phyloP scores from a whole-genome alignment of 2,329 filamentous ascomycete species.

The Fusarium sp. region DNA sequence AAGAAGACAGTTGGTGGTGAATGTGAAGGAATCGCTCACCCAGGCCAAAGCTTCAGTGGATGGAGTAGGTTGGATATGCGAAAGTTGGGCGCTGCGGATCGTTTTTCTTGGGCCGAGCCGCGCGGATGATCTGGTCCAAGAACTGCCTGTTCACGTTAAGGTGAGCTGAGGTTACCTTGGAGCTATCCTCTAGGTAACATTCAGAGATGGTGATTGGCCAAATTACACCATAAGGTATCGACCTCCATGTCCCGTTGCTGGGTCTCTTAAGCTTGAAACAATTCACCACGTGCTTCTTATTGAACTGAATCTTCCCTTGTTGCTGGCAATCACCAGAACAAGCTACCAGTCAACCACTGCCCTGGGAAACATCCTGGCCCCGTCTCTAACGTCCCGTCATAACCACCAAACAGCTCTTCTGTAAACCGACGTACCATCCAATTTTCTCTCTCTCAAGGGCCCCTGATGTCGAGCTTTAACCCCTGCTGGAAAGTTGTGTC shows the following conservation, averaged over 20 bases:
- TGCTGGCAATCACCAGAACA: constrained; percentile 7
- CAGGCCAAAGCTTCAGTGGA: constrained; percentile 32
- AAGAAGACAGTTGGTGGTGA: not conserved
- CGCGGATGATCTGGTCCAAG: constrained; percentile 37
- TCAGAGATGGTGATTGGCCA: constrained; percentile 11
- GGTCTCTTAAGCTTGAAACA: constrained; percentile 30
- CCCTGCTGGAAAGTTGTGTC: constrained; percentile 20
- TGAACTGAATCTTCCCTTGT: constrained; percentile 12
- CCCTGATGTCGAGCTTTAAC: constrained; percentile 21
- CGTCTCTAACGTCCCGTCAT: constrained; percentile 11
- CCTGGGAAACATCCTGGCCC: constrained; percentile 23
- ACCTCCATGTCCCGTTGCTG: constrained; percentile 9
- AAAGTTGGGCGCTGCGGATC: constrained; percentile 42
- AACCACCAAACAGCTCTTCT: constrained; percentile 15
- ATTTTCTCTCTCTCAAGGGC: constrained; percentile 3
- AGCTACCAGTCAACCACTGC: constrained; percentile 9
- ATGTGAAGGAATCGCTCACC: constrained; percentile 30
- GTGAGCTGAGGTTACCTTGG: constrained; percentile 34
- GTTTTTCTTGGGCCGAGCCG: constrained; percentile 42
- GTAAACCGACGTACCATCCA: constrained; percentile 11
- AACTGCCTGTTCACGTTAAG: constrained; percentile 37
- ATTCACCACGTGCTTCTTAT: constrained; percentile 33
- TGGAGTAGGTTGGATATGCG: constrained; percentile 40
- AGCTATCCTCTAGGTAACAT: constrained; percentile 27
- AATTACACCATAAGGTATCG: constrained; percentile 1